These are phyloP conservation scores for Batrachochytrium dendrobatidis DNA, from an alignment of 371 early-diverging fungal species.

Conservation along the genomic window DNA sequence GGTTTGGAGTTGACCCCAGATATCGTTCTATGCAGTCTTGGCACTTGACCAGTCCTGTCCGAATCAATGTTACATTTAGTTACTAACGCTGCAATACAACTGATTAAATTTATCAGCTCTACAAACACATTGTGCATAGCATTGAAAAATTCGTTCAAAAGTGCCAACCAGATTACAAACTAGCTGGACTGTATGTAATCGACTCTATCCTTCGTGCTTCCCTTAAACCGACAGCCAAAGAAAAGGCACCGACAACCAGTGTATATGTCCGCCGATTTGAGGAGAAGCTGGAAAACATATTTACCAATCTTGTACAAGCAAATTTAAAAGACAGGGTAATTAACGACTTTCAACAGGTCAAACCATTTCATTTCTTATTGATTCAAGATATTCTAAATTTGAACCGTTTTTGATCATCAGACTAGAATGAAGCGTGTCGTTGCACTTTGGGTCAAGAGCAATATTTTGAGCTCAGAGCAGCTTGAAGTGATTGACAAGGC, in stretches of 20 bases:
- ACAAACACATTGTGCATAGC: conserved; percentile 55
- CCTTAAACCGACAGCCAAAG: conserved; percentile 34
- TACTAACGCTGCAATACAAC: too few relatives aligned
- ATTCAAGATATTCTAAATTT: background rate
- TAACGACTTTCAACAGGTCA: too few relatives aligned
- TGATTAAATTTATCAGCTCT: conserved; percentile 29
- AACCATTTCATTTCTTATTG: background rate
- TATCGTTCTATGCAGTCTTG: too few relatives aligned
- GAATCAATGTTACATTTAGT: too few relatives aligned
- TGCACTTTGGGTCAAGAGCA: conserved; percentile 47
- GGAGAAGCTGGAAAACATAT: conserved; percentile 47
- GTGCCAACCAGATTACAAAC: conserved; percentile 51
- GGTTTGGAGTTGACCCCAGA: background rate
- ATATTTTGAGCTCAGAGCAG: conserved; percentile 36
- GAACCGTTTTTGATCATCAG: conserved; percentile 21
- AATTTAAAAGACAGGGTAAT: conserved; percentile 45
- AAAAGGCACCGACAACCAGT: background rate
- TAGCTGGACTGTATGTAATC: conserved; percentile 61
- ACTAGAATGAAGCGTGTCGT: conserved; percentile 57
- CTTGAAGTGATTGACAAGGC: conserved; percentile 31
- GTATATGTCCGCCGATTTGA: conserved; percentile 40
- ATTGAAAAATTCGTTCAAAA: conserved; percentile 51
- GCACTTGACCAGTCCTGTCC: too few relatives aligned
- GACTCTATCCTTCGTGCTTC: conserved; percentile 55
- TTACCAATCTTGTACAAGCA: conserved; percentile 42